Base-by-base conservation (phyloP, 257 asterid species). In the Nicotiana tabacum region DNA sequence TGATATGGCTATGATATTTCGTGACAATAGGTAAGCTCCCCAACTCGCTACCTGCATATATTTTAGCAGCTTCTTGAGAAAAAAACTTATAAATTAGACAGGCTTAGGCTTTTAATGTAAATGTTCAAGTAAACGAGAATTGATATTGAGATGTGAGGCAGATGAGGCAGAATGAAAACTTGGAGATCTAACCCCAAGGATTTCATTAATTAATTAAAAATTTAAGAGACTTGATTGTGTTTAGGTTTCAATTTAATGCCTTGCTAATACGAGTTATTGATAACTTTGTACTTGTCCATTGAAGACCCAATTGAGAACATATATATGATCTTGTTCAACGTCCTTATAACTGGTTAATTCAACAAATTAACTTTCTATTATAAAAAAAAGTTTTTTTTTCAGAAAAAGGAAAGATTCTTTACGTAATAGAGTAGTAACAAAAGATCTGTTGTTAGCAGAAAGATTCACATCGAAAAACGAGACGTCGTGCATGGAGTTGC, bases 21-120 rank as follows among this genome's bases (percentile, higher is more conserved):
- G 81, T 0, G 98, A 92, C 88, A 92, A 60, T 55, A 94, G 93
- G 85, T 93, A 94, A 43, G 97, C 97, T 85, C 97, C 98, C 98
- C 98, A 94, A 51, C 98, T 94, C 4, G 98, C 98, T 24, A 94
- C 98, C 98, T 94, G 32, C 2, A 35, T 18, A 24, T 2, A 43
- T 6, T 4, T 35, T 35, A 6, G 21, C 21, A 21, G 21, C 21
- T 21, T 21, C 21, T 21, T 21, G 21, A 21, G 21, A 21, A 21
- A 21, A 21, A 21, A 21, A 21, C 21, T 21, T 21, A 21, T 21
- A 21, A 21, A 61, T 51, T 7, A 0, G 0, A 2, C 12, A 58
- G 4, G 66, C 27, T 3, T 61, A 61, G 33, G 15, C 16, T 4
- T 61, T 21, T 43, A 1, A 9, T 24, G 16, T 21, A 61, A 61